A percentile compares a stretch with the other conserved stretches of the same genome.
These are phyloP conservation scores for Lasiodiplodia citricola DNA, from an alignment of 2,329 filamentous ascomycete genomes.

Conservation along the genomic window DNA sequence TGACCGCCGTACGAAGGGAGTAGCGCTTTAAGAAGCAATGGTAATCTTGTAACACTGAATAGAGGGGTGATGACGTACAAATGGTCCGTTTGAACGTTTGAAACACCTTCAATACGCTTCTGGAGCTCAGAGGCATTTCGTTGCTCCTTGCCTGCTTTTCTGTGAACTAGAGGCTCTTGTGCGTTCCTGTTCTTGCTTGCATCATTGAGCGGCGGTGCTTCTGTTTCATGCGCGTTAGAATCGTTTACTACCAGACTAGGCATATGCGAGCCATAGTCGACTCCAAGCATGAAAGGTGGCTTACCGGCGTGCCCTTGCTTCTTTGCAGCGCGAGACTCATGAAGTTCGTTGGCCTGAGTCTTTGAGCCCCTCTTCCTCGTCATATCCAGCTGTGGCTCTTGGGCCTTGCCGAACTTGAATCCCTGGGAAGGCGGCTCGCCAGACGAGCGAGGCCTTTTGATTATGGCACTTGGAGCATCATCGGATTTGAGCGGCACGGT, in stretches of 20 bases:
- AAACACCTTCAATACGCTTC: not conserved
- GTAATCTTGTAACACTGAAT: no score
- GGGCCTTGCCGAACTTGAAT: not conserved
- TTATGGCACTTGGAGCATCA: not conserved
- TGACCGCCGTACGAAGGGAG: not conserved
- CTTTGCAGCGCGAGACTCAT: not conserved
- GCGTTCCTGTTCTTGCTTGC: not conserved
- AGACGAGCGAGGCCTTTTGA: slow-evolving; percentile 4
- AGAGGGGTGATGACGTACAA: not conserved
- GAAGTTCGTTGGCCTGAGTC: not conserved
- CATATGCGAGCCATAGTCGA: not conserved
- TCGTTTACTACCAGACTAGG: not conserved
- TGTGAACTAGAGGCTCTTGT: not conserved
- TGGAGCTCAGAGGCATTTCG: not conserved
- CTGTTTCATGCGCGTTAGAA: not conserved
- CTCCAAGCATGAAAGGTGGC: not conserved
- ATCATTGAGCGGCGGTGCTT: not conserved
- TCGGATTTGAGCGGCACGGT: not conserved
- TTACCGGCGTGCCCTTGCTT: not conserved
- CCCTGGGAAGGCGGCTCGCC: not conserved
- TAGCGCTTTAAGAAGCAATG: rapidly evolving
- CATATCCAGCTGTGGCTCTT: not conserved
- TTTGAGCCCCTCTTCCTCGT: not conserved
- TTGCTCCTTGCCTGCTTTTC: not conserved
- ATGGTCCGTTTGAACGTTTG: not conserved